Evolutionary conservation across 2,329 filamentous ascomycete species (phyloP), one percentile per base, ranked within the genome.

Genomic region (Nemania serpens): DNA sequence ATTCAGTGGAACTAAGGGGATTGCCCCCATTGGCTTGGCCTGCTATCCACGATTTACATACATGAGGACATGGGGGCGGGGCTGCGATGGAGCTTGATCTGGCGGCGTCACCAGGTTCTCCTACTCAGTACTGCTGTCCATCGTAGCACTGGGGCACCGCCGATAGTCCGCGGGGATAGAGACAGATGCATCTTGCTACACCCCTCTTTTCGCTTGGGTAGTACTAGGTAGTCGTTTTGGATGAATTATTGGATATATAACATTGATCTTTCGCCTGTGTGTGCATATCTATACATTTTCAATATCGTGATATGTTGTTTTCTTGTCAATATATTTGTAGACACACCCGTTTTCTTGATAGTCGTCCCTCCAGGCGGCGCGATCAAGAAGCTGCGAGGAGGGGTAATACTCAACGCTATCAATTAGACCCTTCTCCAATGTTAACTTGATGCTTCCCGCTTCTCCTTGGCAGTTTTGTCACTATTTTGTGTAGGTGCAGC

Each of bases 1-100:
- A 61, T 67, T 12, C 41, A 59, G 43, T 67, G 65, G 65, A 56
- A 60, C 9, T 66, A 58, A 29, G 7, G 25, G 42, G 55, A n/a
- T 1, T 36, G 13, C 11, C 4, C 11, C 11, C 33, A 3, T 13
- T 29, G 25, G 1, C 13, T 39, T 39, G 6, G 45, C 20, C n/a
- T 10, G 5, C 29, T 29, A 29, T 29, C 25, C 25, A 29, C 25
- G 4, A 7, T 29, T 29, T 29, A 29, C 25, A 29, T 29, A 7
- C 25, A 29, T 29, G 25, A 29, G 25, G 25, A 29, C 25, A 29
- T 29, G 4, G 25, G 3, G 25, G 25, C 25, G 25, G 25, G 25
- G 25, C 25, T 29, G 25, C 25, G 4, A 29, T n/a, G n/a, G n/a
- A n/a, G n/a, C n/a, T n/a, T n/a, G n/a, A n/a, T n/a, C n/a, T n/a